Evolutionary conservation across 495 filamentous ascomycete genomes (phyloP), one percentile per base, ranked within the genome.

Genomic region (Hypoxylon crocopeplum): DNA sequence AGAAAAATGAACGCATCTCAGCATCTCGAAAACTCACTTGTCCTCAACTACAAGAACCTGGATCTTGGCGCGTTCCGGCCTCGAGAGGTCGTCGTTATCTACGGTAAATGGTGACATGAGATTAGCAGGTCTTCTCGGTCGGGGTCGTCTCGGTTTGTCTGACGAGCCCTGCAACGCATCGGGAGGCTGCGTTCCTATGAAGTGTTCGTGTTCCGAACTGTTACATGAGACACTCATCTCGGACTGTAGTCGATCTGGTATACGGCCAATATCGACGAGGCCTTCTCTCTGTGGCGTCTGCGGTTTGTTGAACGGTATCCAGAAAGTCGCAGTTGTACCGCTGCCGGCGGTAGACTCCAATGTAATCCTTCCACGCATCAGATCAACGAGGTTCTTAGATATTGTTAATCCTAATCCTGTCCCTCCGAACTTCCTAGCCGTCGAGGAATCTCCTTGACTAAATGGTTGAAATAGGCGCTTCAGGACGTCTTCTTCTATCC

Each of bases 341-440:
- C 56, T 66, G 1, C 82, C 85, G 5, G 84, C 57, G 4, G 70
- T 78, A 2, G 86, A 88, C 29, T 83, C 72, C 6, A 88, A 83
- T 0, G 77, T 78, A 36, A 97, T 92, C 6, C 79, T 71, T 2
- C 92, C 92, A 33, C 85, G 82, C 92, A 97, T 96, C 5, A 95
- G 72, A 48, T 93, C 87, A 1, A 92, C 84, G 4, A 96, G 72
- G 47, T 80, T 77, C 61, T 93, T 92, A 70, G 84, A 89, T 49
- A 96, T 94, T 3, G 90, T 90, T 27, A 94, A 70, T 1, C 91
- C 91, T 1, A 93, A 71, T 1, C 90, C 91, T 3, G 91, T 95
- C 2, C 92, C 91, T 19, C 90, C 91, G 69, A 91, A 94, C 22
- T 82, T 81, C 34, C 87, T 80, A 7, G 85, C 86, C 4, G 87